These are phyloP conservation scores for Schizophyllum amplum DNA, from an alignment of 1,284 basidiomycete species.

Conservation along the genomic window DNA sequence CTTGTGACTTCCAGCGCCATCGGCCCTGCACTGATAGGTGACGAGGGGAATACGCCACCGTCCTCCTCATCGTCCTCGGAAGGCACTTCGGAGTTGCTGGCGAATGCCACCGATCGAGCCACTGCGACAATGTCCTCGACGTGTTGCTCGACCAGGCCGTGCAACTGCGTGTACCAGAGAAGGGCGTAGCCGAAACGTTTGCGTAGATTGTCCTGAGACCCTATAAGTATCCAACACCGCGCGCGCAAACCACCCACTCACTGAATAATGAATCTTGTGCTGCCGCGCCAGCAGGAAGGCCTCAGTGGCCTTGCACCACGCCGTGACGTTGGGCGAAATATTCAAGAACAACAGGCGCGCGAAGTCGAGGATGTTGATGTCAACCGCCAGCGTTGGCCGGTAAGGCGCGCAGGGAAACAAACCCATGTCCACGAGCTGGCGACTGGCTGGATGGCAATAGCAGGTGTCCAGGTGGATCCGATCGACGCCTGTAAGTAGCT, in stretches of 20 bases:
- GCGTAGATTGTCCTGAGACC: slow-evolving; percentile 1
- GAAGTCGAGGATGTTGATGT: slow-evolving; percentile 1
- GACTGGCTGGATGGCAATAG: neutral
- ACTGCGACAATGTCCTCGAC: neutral
- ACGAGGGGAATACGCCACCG: too few species aligned
- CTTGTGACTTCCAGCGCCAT: too few species aligned
- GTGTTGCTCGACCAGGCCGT: too few species aligned
- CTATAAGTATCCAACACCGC: neutral
- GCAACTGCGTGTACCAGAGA: slow-evolving; percentile 1
- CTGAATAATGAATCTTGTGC: neutral
- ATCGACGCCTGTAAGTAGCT: too few species aligned
- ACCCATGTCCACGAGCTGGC: neutral
- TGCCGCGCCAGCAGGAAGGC: neutral
- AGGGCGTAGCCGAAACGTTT: slow-evolving; percentile 2
- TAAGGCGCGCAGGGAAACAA: slow-evolving; percentile 4
- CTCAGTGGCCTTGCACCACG: neutral
- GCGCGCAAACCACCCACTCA: neutral
- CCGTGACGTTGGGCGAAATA: slow-evolving; percentile 4
- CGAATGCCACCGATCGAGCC: neutral
- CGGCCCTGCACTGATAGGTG: too few species aligned
- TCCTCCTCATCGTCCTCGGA: too few species aligned
- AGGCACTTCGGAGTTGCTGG: neutral
- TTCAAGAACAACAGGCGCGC: neutral
- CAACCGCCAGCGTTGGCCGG: slow-evolving; percentile 1
- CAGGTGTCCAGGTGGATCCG: neutral